Evolutionary conservation across 2,329 filamentous ascomycete genomes (phyloP).

Genomic region (Claviceps arundinis): DNA sequence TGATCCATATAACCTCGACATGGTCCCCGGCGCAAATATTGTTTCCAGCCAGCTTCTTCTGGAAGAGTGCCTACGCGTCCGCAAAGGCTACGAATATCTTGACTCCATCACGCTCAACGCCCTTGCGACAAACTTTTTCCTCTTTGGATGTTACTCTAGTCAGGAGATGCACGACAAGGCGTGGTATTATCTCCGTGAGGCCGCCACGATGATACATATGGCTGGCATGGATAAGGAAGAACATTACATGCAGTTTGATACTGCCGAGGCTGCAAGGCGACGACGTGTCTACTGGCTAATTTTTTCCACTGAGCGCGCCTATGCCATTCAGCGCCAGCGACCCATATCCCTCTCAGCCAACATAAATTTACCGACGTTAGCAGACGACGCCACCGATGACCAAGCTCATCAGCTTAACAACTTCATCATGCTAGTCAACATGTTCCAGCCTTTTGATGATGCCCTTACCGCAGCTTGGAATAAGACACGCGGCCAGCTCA

Average conservation of each 20-base stretch:
- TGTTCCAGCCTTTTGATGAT: slow-evolving; percentile 56
- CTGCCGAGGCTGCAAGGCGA: slow-evolving; percentile 46
- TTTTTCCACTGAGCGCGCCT: slow-evolving; percentile 58
- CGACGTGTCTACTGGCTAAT: slow-evolving; percentile 62
- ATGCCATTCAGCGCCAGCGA: slow-evolving; percentile 56
- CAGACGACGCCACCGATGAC: slow-evolving; percentile 46
- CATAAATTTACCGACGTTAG: slow-evolving; percentile 49
- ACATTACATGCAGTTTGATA: slow-evolving; percentile 45
- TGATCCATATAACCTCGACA: slow-evolving; percentile 43
- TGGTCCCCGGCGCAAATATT: slow-evolving; percentile 44
- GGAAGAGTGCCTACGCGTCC: slow-evolving; percentile 52
- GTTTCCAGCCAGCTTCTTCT: slow-evolving; percentile 53
- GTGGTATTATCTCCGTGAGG: slow-evolving; percentile 69
- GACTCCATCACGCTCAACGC: slow-evolving; percentile 42
- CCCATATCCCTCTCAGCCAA: slow-evolving; percentile 58
- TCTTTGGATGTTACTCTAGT: slow-evolving; percentile 60
- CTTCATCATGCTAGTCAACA: slow-evolving; percentile 46
- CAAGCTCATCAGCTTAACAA: slow-evolving; percentile 37
- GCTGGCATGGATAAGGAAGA: slow-evolving; percentile 49
- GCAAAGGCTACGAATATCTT: slow-evolving; percentile 48
- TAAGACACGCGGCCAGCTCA: slow-evolving; percentile 45
- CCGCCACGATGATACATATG: slow-evolving; percentile 55
- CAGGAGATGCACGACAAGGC: slow-evolving; percentile 62
- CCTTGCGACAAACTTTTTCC: slow-evolving; percentile 63
- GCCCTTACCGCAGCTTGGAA: slow-evolving; percentile 52